Percentiles rank a stretch among this genome's conserved stretches.
Evolutionary conservation across 495 filamentous ascomycete genomes (phyloP).

Genomic region (Friedmanniomyces simplex): DNA sequence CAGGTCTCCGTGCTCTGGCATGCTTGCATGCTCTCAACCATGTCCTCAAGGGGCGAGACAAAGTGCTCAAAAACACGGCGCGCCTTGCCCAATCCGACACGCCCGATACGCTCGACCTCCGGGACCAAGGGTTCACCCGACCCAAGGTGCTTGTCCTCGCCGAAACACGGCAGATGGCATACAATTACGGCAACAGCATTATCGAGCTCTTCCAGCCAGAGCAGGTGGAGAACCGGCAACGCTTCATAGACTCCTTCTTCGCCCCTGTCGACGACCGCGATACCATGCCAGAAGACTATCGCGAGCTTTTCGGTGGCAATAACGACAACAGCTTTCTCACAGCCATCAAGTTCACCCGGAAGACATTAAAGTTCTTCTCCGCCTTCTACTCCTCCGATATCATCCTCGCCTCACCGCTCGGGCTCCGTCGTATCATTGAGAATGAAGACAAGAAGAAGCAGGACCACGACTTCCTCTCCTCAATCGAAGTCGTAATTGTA

Average conservation of each 20-base stretch:
- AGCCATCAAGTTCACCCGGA: constrained; percentile 88
- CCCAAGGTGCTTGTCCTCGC: constrained; percentile 85
- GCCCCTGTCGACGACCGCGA: constrained; percentile 51
- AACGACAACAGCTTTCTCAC: constrained; percentile 94
- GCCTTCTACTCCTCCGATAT: constrained; percentile 96
- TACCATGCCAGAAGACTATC: constrained; percentile 76
- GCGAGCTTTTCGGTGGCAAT: constrained; percentile 83
- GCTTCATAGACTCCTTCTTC: constrained; percentile 68
- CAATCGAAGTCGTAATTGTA: constrained; percentile 78
- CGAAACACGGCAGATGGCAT: constrained; percentile 77
- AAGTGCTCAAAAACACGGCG: constrained; percentile 82
- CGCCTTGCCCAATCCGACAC: constrained; percentile 47
- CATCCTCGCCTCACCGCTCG: constrained; percentile 80
- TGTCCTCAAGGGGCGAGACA: constrained; percentile 84
- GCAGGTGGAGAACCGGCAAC: constrained; percentile 90
- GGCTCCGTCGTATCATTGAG: constrained; percentile 80
- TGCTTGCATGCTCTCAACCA: constrained; percentile 84
- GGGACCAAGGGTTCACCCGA: constrained; percentile 92
- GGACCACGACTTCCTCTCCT: constrained; percentile 86
- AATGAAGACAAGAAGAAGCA: constrained; percentile 64
- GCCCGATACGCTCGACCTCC: constrained; percentile 56
- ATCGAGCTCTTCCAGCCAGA: constrained; percentile 64
- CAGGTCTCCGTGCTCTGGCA: constrained; percentile 56
- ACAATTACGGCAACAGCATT: constrained; percentile 63
- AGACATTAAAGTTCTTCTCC: constrained; percentile 87